Evolutionary conservation across 2,329 filamentous ascomycete species (phyloP).

Genomic region (Xenoacremonium recifei): DNA sequence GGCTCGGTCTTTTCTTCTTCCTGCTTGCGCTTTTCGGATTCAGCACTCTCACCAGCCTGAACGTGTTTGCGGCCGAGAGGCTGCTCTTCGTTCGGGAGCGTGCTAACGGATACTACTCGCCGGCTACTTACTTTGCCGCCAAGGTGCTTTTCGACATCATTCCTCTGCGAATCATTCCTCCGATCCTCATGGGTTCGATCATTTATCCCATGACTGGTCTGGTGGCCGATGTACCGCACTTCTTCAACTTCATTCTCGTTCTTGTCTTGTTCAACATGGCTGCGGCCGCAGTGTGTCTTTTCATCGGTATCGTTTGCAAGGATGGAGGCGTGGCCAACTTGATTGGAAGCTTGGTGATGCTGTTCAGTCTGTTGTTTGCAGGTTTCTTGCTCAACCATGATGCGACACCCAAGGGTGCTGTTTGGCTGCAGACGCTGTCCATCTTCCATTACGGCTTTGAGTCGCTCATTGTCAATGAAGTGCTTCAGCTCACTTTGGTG

Average conservation of each 20-base stretch:
- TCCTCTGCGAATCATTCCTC: slow-evolving; percentile 88
- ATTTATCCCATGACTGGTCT: slow-evolving; percentile 98
- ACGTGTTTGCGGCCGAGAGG: slow-evolving; percentile 87
- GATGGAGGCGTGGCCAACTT: slow-evolving; percentile 90
- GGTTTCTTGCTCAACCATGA: slow-evolving; percentile 93
- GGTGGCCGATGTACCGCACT: slow-evolving; percentile 76
- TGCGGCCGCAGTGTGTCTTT: slow-evolving; percentile 88
- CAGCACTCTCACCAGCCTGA: slow-evolving; percentile 90
- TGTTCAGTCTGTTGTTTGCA: slow-evolving; percentile 93
- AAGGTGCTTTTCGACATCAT: slow-evolving; percentile 99
- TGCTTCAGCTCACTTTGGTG: slow-evolving; percentile 81
- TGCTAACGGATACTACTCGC: slow-evolving; percentile 95
- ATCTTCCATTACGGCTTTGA: slow-evolving; percentile 99
- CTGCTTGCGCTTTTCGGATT: slow-evolving; percentile 94
- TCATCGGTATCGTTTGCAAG: slow-evolving; percentile 93
- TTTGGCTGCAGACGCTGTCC: slow-evolving; percentile 90
- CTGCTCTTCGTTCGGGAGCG: slow-evolving; percentile 89
- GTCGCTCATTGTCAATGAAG: slow-evolving; percentile 95
- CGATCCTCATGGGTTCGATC: slow-evolving; percentile 91
- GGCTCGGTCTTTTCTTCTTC: slow-evolving; percentile 97
- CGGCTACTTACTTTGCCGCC: slow-evolving; percentile 88
- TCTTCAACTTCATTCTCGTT: slow-evolving; percentile 88
- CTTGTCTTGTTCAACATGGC: slow-evolving; percentile 95
- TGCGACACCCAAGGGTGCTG: slow-evolving; percentile 78
- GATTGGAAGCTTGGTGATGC: slow-evolving; percentile 92